Conservation (phyloP, 2,329 filamentous ascomycete genomes). For the Neofusicoccum sp. region DNA sequence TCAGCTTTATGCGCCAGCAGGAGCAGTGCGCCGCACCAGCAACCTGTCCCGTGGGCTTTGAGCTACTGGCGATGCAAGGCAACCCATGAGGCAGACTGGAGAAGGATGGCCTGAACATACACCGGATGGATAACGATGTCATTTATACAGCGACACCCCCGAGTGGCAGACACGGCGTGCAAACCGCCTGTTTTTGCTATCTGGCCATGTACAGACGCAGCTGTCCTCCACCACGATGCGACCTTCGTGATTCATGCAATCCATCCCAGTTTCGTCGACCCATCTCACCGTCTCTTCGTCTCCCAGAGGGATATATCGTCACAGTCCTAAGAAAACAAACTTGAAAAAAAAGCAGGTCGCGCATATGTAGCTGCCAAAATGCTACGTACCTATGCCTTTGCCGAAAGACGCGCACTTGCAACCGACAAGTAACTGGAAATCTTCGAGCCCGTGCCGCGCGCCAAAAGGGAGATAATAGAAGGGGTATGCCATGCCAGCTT, state of each 20-base stretch:
- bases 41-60: neutral
- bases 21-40: too few relatives aligned
- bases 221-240: neutral
- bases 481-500: constrained; percentile 22
- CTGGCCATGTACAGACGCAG: neutral
- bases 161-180: neutral
- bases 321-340: neutral
- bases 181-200: constrained; percentile 10
- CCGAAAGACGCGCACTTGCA: constrained; percentile 9
- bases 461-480: constrained; percentile 13
- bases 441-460: constrained; percentile 12
- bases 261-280: constrained; percentile 5
- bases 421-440: neutral
- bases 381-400: constrained; percentile 13
- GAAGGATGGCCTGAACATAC: neutral
- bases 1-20: neutral
- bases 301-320: neutral
- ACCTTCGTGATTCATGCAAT: constrained; percentile 15
- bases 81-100: neutral
- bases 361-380: constrained; percentile 13
- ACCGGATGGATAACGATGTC: neutral
- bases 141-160: neutral
- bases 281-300: neutral
- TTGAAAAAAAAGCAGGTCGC: neutral
- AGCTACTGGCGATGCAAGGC: neutral